Conservation (phyloP, 306 rosid species). For the Vicia faba region DNA sequence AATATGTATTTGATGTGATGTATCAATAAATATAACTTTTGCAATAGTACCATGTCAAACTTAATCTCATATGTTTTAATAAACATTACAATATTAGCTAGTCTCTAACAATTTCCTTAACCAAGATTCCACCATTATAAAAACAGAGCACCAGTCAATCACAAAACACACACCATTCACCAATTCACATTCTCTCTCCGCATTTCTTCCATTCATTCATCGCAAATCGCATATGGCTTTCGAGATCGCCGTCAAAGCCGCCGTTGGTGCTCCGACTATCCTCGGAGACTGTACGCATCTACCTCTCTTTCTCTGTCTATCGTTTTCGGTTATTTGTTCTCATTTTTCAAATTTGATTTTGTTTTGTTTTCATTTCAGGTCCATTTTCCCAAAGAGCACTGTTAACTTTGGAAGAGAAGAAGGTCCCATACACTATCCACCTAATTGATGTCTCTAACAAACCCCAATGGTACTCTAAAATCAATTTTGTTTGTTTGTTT, state of each 20-base stretch:
- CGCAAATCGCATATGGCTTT: constrained; percentile 59
- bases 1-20: too few species aligned
- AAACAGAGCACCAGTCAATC: too few species aligned
- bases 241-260: constrained; percentile 73
- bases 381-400: constrained; percentile 83
- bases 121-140: too few species aligned
- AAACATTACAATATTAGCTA: too few species aligned
- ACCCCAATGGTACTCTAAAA: constrained; percentile 63
- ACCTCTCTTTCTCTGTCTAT: not conserved
- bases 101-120: too few species aligned
- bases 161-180: not conserved
- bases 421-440: constrained; percentile 49
- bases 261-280: constrained; percentile 55
- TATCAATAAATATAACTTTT: too few species aligned
- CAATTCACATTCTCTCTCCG: not conserved
- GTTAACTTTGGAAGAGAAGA: constrained; percentile 88
- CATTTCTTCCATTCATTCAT: too few species aligned
- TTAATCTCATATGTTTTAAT: too few species aligned
- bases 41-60: too few species aligned
- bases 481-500: not conserved
- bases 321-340: not conserved
- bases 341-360: not conserved
- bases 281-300: constrained; percentile 75
- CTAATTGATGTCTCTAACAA: constrained; percentile 65
- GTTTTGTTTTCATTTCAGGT: constrained; percentile 43